Evolutionary conservation across 768 basidiomycete genomes (phyloP), one percentile per base, ranked within the genome.

Genomic region (Trametes coccinea): DNA sequence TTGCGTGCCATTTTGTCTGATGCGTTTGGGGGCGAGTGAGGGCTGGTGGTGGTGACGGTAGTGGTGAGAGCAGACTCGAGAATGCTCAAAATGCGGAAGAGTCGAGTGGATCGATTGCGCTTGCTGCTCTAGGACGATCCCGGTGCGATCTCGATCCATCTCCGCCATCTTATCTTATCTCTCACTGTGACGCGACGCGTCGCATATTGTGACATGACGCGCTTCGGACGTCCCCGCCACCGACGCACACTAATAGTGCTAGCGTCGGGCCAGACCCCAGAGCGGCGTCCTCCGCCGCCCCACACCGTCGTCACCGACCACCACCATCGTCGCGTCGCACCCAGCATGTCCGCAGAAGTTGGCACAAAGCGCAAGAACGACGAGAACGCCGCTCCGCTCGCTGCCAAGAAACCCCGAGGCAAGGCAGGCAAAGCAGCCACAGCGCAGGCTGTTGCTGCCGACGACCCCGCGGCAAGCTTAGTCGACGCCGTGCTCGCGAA

Each of bases 1-100:
- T 85, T 79, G 71, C 93, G 92, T 63, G 88, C 61, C 91, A 90
- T 90, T 16, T 51, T 58, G 55, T 50, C 22, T 47, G 31, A 4
- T 50, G 45, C 47, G 5, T 47, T 16, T 53, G 22, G 9, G 41
- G 30, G 27, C 11, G 30, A 49, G 41, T 29, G 14, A 3, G 48
- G 27, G 13, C 13, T 43, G 5, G 41, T n/a, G 5, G 41, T 43
- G 31, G 41, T 39, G 22, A 40, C 39, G 37, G 52, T 45, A 47
- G 37, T 29, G 27, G 62, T 22, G 52, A 27, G 27, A 55, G 16
- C 27, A 51, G 58, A 48, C 29, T 34, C n/a, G 22, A 34, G 56
- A 53, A 39, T 11, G 14, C 22, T 22, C 22, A 22, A 31, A 43
- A 22, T 48, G 53, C 46, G 53, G 40, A 43, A 54, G 40, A 31